Evolutionary conservation across 2,329 filamentous ascomycete genomes (phyloP), one percentile per base, ranked within the genome.

Genomic region (Penicillium aurantiogriseum): DNA sequence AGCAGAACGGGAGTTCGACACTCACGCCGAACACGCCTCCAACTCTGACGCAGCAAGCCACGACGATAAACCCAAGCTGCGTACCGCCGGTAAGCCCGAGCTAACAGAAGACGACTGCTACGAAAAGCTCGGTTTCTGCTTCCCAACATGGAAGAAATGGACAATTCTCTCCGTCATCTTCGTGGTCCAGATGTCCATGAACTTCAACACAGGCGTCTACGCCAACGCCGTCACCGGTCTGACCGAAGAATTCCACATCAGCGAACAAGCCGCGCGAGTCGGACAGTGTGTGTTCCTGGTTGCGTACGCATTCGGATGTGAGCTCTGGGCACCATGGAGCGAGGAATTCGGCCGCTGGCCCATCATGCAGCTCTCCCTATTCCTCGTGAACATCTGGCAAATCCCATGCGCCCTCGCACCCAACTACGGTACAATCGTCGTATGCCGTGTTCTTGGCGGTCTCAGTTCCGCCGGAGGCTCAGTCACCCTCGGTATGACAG

Each of bases 261-360:
- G 85, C 62, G 77, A 79, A 10, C 88, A 91, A 72, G 85, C 83
- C 1, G 89, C 87, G 4, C 83, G 89, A 57, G 82, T 85, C 50
- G 90, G 90, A 66, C 88, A 89, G 58, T 87, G 88, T 75, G 84
- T 91, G 60, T 94, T 92, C 75, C 76, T 95, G 33, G 81, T 94
- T 48, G 75, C 86, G 2, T 94, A 95, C 70, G 90, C 90, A 39
- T 92, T 94, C 70, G 90, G 91, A 19, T 94, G 91, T 71, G 90
- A 94, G 72, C 81, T 93, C 0, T 94, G 90, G 90, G 90, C 91
- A 0, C 90, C 90, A 0, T 94, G 90, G 89, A 89, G 85, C 23
- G 91, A 95, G 70, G 91, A 94, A 68, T 81, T 92, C 51, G 91
- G 91, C n/a, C 84, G 90, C 48, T 88, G 85, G 80, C 87, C 87